Evolutionary conservation across 2,329 filamentous ascomycete genomes (phyloP).

Genomic region (Pyricularia sp.): DNA sequence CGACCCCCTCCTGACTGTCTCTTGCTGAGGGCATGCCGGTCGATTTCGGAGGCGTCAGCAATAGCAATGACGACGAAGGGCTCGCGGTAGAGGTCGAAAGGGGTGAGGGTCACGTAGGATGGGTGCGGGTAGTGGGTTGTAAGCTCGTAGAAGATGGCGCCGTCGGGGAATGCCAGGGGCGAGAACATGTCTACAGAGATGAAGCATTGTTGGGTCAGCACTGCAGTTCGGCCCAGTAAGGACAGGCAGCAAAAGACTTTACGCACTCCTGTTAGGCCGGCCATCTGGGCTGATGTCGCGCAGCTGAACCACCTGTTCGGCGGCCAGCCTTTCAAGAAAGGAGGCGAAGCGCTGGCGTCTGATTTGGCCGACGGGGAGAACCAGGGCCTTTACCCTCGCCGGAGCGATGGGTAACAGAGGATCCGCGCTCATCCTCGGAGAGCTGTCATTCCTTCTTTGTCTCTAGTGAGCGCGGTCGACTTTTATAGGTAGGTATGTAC

Average conservation of each 20-base stretch:
- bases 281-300: slow-evolving; percentile 78
- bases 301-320: slow-evolving; percentile 69
- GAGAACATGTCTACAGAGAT: slow-evolving; percentile 70
- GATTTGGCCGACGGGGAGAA: slow-evolving; percentile 78
- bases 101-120: slow-evolving; percentile 66
- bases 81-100: slow-evolving; percentile 84
- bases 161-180: slow-evolving; percentile 73
- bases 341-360: slow-evolving; percentile 65
- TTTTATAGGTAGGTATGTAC: neutral
- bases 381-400: slow-evolving; percentile 76
- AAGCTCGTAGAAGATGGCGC: slow-evolving; percentile 79
- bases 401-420: slow-evolving; percentile 82
- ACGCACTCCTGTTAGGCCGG: slow-evolving; percentile 72
- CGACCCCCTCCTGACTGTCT: slow-evolving; percentile 38
- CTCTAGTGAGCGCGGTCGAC: neutral
- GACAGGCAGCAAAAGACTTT: neutral
- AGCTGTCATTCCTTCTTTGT: slow-evolving; percentile 10
- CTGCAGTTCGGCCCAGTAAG: neutral
- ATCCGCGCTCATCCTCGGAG: slow-evolving; percentile 61
- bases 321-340: slow-evolving; percentile 66
- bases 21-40: slow-evolving; percentile 38
- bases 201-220: slow-evolving; percentile 2
- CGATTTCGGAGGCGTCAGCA: slow-evolving; percentile 64
- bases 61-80: slow-evolving; percentile 73
- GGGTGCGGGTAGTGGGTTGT: slow-evolving; percentile 67